Evolutionary conservation across 208 protist genomes (phyloP), one percentile per base, ranked within the genome.

Genomic region (Porcisia hertigi): DNA sequence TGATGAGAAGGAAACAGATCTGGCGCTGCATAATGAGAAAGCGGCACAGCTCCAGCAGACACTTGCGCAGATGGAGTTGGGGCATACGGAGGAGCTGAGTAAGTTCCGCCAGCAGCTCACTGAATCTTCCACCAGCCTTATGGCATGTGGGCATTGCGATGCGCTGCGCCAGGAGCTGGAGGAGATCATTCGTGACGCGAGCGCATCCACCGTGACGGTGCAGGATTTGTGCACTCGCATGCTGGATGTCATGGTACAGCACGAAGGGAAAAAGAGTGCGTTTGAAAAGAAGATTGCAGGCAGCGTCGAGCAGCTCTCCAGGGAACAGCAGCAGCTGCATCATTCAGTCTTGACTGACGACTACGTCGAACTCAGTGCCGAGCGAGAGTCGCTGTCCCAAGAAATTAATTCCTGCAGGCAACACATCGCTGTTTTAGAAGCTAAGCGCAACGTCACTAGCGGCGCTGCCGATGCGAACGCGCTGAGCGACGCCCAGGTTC

Each of bases 1-100:
- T n/a, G 75, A 72, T 6, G 81, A 86, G 41, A 80, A 90, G 66
- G 76, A 93, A 75, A 79, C 82, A n/a, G 81, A 94, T 63, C 79
- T 84, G 69, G 45, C 49, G 49, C 70, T 92, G 39, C 90, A 88
- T 72, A 80, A 71, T 55, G 30, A 67, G 25, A 86, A 90, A 65
- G 64, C 70, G 39, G 66, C 59, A 52, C 58, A 77, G 72, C 47
- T 82, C 66, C 58, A 74, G 72, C 76, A 75, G 39, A 75, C 69
- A 34, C 65, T 82, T 14, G 63, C 72, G 7, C 66, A 72, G 34
- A 82, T 74, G 39, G 79, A 86, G 18, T 59, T 70, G 16, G 67
- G 69, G 8, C 69, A 84, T 47, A 34, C 30, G 9, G 67, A 78
- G 66, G 76, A 75, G 59, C 54, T 79, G 23, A 72, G 65, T 59